Evolutionary conservation across 164 flowering plant genomes (phyloP), one percentile per base, ranked within the genome.

Genomic region (Stephania cephalantha): DNA sequence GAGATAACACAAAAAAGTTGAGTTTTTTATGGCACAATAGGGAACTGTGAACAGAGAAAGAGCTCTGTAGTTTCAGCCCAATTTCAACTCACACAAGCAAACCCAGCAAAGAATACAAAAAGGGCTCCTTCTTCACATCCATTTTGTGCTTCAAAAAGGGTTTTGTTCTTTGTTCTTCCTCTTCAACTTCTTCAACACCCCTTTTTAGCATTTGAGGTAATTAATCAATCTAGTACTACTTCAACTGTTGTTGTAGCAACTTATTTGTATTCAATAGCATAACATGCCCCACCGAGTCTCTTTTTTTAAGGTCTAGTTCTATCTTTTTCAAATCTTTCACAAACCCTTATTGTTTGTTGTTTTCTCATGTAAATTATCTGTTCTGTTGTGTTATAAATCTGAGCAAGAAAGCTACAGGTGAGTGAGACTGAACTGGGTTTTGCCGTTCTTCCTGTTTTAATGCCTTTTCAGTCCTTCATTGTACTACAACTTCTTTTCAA

Each of bases 11-110:
- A 22, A 15, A 79, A 79, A 77, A 80, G 50, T 82, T 82, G 77
- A 46, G 75, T 77, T 83, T 78, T 80, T 82, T 63, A 81, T 73
- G 76, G 81, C 69, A 70, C 74, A 79, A 79, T 73, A 35, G 82
- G 77, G 73, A 75, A 74, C 73, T 75, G 83, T 82, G 86, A 77
- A 64, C 73, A 68, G 61, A 73, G 79, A 78, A 78, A 75, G 77
- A 76, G 72, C 76, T 78, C 74, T 46, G 81, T 66, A 77, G 73
- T 75, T 75, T 78, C 82, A 55, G 71, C 69, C 73, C 70, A 78
- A 71, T 11, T 74, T 30, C 72, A 71, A 44, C 74, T 65, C 18
- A 50, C 7, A 42, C 20, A 30, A 35, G 42, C 42, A 35, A 35
- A 35, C 42, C 42, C 42, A 35, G 42, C 42, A 35, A n/a, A 9